Conservation (phyloP, 495 filamentous ascomycete species). For the Staphylotrichum longicolle region DNA sequence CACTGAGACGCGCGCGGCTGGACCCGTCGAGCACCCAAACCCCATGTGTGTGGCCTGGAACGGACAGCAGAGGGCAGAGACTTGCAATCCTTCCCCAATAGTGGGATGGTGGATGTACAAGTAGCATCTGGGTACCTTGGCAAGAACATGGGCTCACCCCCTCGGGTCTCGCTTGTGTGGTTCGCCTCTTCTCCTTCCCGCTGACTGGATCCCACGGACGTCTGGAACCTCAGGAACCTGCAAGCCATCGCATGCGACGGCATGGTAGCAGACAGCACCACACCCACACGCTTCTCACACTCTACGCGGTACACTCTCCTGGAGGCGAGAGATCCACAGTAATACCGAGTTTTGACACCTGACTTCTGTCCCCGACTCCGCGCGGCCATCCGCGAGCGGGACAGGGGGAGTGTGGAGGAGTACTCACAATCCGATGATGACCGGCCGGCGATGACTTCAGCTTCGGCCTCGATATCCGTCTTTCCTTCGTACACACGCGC, state of each 20-base stretch:
- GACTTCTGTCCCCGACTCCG: neutral
- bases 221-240: neutral
- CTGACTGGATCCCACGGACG: neutral
- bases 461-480: too few species aligned
- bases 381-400: too few species aligned
- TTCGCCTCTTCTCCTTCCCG: neutral
- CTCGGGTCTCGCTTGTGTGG: too few species aligned
- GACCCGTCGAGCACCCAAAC: neutral
- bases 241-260: neutral
- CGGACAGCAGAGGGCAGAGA: too few species aligned
- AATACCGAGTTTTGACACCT: slow-evolving; percentile 3
- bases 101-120: neutral
- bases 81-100: neutral
- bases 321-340: slow-evolving; percentile 1
- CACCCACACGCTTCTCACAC: neutral
- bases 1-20: slow-evolving; percentile 5
- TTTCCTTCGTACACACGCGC: too few species aligned
- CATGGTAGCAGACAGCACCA: neutral
- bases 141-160: neutral
- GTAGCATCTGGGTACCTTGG: slow-evolving; percentile 3
- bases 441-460: too few species aligned
- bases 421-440: too few species aligned
- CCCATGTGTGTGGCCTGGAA: too few species aligned
- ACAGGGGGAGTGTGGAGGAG: too few species aligned
- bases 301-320: neutral